Conservation (phyloP, 805 yeast genomes). For the Pichia cephalocereana region DNA sequence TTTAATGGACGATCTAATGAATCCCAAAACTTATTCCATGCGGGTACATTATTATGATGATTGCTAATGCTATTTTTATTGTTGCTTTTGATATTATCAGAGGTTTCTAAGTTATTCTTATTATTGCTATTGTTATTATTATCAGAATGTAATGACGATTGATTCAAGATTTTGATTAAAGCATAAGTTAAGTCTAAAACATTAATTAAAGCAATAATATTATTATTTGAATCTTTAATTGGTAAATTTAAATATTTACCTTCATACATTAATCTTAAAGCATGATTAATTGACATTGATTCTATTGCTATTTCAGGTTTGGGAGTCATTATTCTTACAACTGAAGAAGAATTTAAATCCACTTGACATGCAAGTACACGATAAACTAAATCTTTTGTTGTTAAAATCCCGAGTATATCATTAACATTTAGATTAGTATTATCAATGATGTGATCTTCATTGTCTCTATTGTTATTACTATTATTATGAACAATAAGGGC, state of each 20-base stretch:
- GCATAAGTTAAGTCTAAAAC: slow-evolving; percentile 36
- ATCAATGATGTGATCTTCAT: too few relatives aligned
- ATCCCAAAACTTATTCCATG: slow-evolving; percentile 28
- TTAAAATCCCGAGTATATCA: slow-evolving; percentile 36
- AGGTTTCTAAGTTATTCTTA: neutral
- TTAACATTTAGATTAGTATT: slow-evolving; percentile 13
- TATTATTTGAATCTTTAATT: slow-evolving; percentile 23
- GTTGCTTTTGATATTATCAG: neutral
- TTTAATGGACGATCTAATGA: slow-evolving; percentile 22
- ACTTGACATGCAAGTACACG: slow-evolving; percentile 30
- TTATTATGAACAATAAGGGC: slow-evolving; percentile 24
- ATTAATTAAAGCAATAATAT: slow-evolving; percentile 33
- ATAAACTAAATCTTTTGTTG: slow-evolving; percentile 37
- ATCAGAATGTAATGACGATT: slow-evolving; percentile 21
- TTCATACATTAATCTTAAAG: slow-evolving; percentile 37
- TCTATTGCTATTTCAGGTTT: slow-evolving; percentile 37
- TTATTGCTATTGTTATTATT: neutral
- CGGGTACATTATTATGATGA: slow-evolving; percentile 16
- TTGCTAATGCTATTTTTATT: too few relatives aligned
- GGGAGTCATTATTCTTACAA: slow-evolving; percentile 36
- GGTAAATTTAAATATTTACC: slow-evolving; percentile 39
- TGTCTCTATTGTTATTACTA: too few relatives aligned
- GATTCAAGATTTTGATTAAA: slow-evolving; percentile 27
- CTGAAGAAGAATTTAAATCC: slow-evolving; percentile 29
- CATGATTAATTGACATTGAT: slow-evolving; percentile 31